Conservation (phyloP, 2,329 filamentous ascomycete genomes). For the Talaromyces sp. region DNA sequence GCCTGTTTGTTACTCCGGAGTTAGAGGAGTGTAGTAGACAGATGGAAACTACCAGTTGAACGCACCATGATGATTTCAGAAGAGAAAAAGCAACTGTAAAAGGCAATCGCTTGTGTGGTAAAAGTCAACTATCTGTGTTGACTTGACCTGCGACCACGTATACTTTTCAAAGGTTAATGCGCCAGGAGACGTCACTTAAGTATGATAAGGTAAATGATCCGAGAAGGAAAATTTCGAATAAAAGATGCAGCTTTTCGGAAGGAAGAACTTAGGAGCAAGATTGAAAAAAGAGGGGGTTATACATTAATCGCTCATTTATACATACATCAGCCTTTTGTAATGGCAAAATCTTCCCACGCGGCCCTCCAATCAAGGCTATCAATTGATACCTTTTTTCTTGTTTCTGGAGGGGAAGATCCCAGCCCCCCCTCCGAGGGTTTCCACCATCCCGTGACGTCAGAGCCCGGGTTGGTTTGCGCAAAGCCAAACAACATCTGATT, state of each 20-base stretch:
- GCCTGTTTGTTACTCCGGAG: background rate
- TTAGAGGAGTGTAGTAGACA: background rate
- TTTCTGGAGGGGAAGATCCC: background rate
- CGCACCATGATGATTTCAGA: conserved; percentile 4
- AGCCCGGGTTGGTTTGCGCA: background rate
- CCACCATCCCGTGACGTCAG: background rate
- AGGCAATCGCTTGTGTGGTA: background rate
- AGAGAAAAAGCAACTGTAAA: background rate
- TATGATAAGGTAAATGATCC: background rate
- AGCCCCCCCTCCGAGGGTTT: background rate
- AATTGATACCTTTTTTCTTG: background rate
- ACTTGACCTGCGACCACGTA: background rate
- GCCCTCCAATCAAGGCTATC: background rate
- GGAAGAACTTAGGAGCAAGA: background rate
- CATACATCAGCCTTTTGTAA: background rate
- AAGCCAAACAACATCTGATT: background rate
- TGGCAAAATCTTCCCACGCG: background rate
- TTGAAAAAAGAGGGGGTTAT: background rate
- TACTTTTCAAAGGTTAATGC: background rate
- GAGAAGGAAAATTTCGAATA: background rate
- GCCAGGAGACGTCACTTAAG: background rate
- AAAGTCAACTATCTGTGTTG: background rate
- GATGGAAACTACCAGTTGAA: background rate
- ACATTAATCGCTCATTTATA: background rate
- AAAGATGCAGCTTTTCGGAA: background rate